Evolutionary conservation across 2,329 filamentous ascomycete genomes (phyloP).

Genomic region (Colletotrichum agaves): DNA sequence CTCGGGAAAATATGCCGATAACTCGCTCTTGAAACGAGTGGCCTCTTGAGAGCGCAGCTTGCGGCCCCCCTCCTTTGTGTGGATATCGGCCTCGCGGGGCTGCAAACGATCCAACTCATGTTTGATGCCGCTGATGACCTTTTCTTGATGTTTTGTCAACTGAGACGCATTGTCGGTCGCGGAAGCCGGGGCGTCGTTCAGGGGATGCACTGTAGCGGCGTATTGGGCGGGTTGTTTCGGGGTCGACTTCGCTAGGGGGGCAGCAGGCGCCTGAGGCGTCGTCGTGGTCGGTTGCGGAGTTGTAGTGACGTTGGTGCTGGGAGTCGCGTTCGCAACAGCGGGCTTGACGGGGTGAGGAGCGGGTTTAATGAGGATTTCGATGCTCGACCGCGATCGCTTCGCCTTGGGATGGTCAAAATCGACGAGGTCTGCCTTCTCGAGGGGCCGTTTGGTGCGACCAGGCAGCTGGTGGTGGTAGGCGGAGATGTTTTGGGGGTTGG

Average conservation of each 20-base stretch:
- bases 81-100: slow-evolving; percentile 53
- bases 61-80: slow-evolving; percentile 70
- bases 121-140: slow-evolving; percentile 70
- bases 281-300: slow-evolving; percentile 34
- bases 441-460: slow-evolving; percentile 60
- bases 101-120: slow-evolving; percentile 70
- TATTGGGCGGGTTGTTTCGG: slow-evolving; percentile 15
- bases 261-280: slow-evolving; percentile 12
- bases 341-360: slow-evolving; percentile 41
- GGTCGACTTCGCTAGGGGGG: slow-evolving; percentile 27
- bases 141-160: slow-evolving; percentile 64
- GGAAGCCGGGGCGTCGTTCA: slow-evolving; percentile 38
- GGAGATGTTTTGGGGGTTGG: slow-evolving; percentile 46
- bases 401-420: slow-evolving; percentile 57
- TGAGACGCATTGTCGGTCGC: slow-evolving; percentile 40
- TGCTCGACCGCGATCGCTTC: slow-evolving; percentile 64
- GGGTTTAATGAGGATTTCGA: slow-evolving; percentile 58
- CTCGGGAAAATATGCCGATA: slow-evolving; percentile 90
- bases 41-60: slow-evolving; percentile 89
- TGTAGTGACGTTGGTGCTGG: slow-evolving; percentile 20
- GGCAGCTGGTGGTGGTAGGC: slow-evolving; percentile 47
- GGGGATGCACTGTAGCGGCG: slow-evolving; percentile 36
- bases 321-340: slow-evolving; percentile 20
- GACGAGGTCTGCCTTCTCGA: slow-evolving; percentile 54
- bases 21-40: slow-evolving; percentile 87